Conservation (phyloP, 2,329 filamentous ascomycete genomes). For the Fusarium sacchari region DNA sequence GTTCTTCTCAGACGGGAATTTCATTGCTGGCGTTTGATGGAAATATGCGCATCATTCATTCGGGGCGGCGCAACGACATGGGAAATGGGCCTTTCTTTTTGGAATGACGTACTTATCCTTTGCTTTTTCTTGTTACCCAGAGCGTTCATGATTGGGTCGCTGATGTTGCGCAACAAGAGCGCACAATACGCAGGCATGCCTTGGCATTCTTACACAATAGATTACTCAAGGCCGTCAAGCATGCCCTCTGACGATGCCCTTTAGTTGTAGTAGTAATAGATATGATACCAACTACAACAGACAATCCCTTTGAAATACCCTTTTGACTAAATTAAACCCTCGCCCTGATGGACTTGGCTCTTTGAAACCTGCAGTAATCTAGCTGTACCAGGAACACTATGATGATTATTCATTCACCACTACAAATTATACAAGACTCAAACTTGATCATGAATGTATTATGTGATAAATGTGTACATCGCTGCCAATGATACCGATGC, state of each 20-base stretch:
- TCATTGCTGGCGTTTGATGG: slow-evolving; percentile 31
- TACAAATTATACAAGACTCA: neutral
- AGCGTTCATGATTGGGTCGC: slow-evolving; percentile 39
- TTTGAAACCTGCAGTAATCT: neutral
- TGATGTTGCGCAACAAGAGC: slow-evolving; percentile 22
- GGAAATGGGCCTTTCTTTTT: slow-evolving; percentile 9
- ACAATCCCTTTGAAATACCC: neutral
- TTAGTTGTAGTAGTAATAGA: slow-evolving; percentile 46
- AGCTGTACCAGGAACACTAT: neutral
- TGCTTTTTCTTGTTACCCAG: slow-evolving; percentile 24
- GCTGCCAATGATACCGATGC: slow-evolving; percentile 18
- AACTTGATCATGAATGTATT: slow-evolving; percentile 38
- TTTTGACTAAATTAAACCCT: neutral
- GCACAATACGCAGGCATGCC: slow-evolving; percentile 28
- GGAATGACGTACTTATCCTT: slow-evolving; percentile 23
- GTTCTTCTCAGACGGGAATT: neutral
- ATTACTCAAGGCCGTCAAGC: slow-evolving; percentile 34
- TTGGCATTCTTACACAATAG: slow-evolving; percentile 31
- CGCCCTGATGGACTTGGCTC: neutral
- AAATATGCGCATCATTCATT: slow-evolving; percentile 29
- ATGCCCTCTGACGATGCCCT: slow-evolving; percentile 31
- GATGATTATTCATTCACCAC: neutral
- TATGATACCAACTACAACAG: slow-evolving; percentile 34
- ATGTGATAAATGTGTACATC: slow-evolving; percentile 30
- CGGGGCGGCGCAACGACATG: slow-evolving; percentile 29